Conservation (phyloP, 2,329 filamentous ascomycete genomes). For the Pseudogymnoascus sp. region DNA sequence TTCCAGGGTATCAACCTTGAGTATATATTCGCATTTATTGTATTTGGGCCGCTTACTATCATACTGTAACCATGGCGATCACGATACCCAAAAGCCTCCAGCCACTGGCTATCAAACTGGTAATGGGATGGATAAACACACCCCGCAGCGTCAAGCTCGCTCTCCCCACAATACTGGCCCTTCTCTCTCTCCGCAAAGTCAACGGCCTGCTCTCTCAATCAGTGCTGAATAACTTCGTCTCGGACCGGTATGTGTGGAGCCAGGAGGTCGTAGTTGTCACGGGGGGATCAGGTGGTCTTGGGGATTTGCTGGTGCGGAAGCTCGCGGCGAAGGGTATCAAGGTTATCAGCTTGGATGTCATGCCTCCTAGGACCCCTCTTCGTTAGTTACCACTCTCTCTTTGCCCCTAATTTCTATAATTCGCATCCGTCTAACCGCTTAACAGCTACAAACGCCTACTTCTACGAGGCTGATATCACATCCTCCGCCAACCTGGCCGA, state of each 20-base stretch:
- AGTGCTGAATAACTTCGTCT: slow-evolving; percentile 39
- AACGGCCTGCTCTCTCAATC: slow-evolving; percentile 43
- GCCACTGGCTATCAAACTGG: neutral
- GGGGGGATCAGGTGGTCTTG: slow-evolving; percentile 66
- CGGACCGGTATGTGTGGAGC: slow-evolving; percentile 52
- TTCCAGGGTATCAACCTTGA: neutral
- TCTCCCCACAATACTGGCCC: neutral
- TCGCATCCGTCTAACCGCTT: neutral
- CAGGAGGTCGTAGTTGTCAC: slow-evolving; percentile 66
- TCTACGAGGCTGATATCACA: slow-evolving; percentile 61
- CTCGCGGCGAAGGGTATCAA: slow-evolving; percentile 55
- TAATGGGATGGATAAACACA: neutral
- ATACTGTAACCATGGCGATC: neutral
- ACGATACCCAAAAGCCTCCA: neutral
- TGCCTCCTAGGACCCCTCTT: slow-evolving; percentile 27
- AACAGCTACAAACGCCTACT: slow-evolving; percentile 45
- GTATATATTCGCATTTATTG: neutral
- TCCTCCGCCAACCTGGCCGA: slow-evolving; percentile 43
- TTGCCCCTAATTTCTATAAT: too few relatives aligned
- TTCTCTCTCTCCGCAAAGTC: slow-evolving; percentile 27
- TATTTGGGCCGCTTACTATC: neutral
- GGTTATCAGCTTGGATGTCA: slow-evolving; percentile 63
- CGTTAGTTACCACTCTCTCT: neutral
- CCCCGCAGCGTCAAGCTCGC: neutral
- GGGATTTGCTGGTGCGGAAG: slow-evolving; percentile 51